Evolutionary conservation across 2,329 filamentous ascomycete species (phyloP).

Genomic region (Scedosporium aurantiacum): DNA sequence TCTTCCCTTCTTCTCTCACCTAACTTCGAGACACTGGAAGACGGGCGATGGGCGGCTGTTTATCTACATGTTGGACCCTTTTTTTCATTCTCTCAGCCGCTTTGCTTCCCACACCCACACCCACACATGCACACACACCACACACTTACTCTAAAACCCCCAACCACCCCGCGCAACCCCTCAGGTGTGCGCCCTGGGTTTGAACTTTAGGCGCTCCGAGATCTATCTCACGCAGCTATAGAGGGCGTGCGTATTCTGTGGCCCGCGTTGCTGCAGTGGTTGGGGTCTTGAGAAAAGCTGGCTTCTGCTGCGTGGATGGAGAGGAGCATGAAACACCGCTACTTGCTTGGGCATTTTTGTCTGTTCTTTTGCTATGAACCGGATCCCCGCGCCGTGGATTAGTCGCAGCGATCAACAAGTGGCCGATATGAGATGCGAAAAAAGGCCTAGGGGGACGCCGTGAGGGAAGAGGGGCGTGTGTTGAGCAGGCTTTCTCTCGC

Average conservation of each 20-base stretch:
- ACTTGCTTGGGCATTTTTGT: not conserved
- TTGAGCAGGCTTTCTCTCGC: no score
- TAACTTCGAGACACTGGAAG: not conserved
- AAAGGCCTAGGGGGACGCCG: no score
- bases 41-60: not conserved
- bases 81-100: not conserved
- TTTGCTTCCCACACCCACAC: not conserved
- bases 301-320: not conserved
- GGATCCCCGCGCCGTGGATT: no score
- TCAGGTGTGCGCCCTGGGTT: not conserved
- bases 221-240: no score
- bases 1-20: not conserved
- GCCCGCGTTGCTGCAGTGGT: no score
- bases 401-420: no score
- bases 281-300: no score
- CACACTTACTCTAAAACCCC: not conserved
- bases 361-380: no score
- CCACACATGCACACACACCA: not conserved
- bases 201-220: not conserved
- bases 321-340: not conserved
- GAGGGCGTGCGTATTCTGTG: no score
- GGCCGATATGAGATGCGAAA: no score
- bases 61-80: not conserved
- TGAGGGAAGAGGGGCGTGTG: no score
- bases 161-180: not conserved